Percentiles rank a stretch among this genome's conserved stretches.
phyloP scores from a whole-genome alignment of 192 early-diverging fungal species.

The Diversispora eburnea region DNA sequence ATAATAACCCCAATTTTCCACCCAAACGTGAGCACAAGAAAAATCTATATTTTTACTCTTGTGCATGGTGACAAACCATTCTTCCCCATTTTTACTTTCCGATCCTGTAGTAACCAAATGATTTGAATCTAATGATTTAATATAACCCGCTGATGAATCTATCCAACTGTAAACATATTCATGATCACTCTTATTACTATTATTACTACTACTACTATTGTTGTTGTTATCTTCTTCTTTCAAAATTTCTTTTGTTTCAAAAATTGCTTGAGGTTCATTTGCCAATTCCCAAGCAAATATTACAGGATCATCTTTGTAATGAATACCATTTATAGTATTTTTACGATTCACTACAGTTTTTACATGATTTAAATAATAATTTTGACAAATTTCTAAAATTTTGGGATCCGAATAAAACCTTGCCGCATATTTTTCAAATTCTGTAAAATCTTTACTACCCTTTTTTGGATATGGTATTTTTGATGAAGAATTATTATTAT shows the following conservation, averaged over 20 bases:
- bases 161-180: slow-evolving; percentile 46
- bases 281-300: slow-evolving; percentile 70
- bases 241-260: too few relatives aligned
- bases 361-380: slow-evolving; percentile 49
- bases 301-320: slow-evolving; percentile 54
- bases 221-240: too few relatives aligned
- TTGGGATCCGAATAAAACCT: slow-evolving; percentile 47
- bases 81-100: slow-evolving; percentile 56
- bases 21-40: slow-evolving; percentile 35
- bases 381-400: slow-evolving; percentile 33
- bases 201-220: too few relatives aligned
- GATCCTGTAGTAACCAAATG: slow-evolving; percentile 62
- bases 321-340: slow-evolving; percentile 48
- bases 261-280: slow-evolving; percentile 62
- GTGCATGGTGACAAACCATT: slow-evolving; percentile 54
- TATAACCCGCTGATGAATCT: slow-evolving; percentile 42
- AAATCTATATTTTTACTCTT: slow-evolving; percentile 34
- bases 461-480: slow-evolving; percentile 57
- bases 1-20: slow-evolving; percentile 57
- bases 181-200: not conserved
- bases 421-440: slow-evolving; percentile 45
- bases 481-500: slow-evolving; percentile 5
- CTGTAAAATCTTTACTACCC: slow-evolving; percentile 37
- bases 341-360: slow-evolving; percentile 38
- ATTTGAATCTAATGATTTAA: slow-evolving; percentile 46